phyloP scores from a whole-genome alignment of 805 yeast species.

The Vanderwaltozyma verrucispora region DNA sequence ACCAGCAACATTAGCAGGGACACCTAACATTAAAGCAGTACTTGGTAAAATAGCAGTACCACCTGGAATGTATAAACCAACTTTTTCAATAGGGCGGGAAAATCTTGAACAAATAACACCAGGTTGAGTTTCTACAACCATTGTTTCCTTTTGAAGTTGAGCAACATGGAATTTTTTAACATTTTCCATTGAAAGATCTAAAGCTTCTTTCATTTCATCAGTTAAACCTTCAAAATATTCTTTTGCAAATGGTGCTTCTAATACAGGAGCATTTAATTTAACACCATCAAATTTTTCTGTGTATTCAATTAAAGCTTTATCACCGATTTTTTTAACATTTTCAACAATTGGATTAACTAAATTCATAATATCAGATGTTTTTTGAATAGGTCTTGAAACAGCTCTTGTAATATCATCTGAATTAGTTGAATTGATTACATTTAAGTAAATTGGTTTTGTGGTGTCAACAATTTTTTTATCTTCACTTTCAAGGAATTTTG shows the following conservation, averaged over 20 bases:
- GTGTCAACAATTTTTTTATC: conserved; percentile 13
- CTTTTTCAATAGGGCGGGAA: conserved; percentile 88
- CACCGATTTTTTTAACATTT: conserved; percentile 68
- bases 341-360: conserved; percentile 85
- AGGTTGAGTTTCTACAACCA: conserved; percentile 84
- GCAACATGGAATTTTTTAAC: conserved; percentile 90
- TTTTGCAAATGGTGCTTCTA: conserved; percentile 79
- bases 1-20: conserved; percentile 97
- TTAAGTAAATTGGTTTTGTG: conserved; percentile 14
- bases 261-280: conserved; percentile 54
- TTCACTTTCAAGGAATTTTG: conserved; percentile 44
- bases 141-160: conserved; percentile 62
- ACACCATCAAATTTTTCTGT: conserved; percentile 92
- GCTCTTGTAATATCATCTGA: conserved; percentile 44
- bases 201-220: conserved; percentile 68
- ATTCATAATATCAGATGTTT: conserved; percentile 84
- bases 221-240: conserved; percentile 63
- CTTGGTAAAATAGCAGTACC: conserved; percentile 98
- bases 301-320: conserved; percentile 74
- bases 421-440: conserved; percentile 18
- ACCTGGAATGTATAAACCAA: conserved; percentile 96
- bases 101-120: conserved; percentile 93
- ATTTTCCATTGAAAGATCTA: conserved; percentile 82
- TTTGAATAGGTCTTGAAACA: conserved; percentile 89
- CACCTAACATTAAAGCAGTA: conserved; percentile 96